Conservation (phyloP, 1,139 yeast genomes). For the Yamadazyma atmosphaerica region DNA sequence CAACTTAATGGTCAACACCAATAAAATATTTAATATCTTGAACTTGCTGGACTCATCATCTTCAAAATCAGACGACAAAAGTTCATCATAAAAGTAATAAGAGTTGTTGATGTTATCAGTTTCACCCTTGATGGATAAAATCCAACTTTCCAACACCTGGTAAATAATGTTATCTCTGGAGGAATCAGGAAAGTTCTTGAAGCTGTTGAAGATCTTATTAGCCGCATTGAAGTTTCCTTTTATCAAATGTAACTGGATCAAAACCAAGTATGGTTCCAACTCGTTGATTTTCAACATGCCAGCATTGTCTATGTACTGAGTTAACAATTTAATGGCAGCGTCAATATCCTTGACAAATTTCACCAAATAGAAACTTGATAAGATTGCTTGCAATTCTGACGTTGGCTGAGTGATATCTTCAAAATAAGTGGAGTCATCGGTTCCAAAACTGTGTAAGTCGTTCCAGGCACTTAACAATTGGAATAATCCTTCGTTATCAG, state of each 20-base stretch:
- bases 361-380: constrained; percentile 44
- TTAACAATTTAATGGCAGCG: constrained; percentile 38
- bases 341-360: constrained; percentile 39
- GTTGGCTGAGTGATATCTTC: constrained; percentile 36
- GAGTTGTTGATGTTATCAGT: constrained; percentile 59
- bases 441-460: constrained; percentile 45
- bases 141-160: constrained; percentile 70
- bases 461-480: constrained; percentile 45
- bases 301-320: constrained; percentile 23
- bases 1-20: constrained; percentile 45
- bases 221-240: constrained; percentile 42
- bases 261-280: constrained; percentile 45
- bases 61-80: constrained; percentile 49
- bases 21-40: constrained; percentile 36
- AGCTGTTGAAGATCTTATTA: constrained; percentile 31
- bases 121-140: constrained; percentile 55
- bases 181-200: constrained; percentile 41
- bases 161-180: constrained; percentile 68
- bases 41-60: constrained; percentile 42
- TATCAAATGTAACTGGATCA: constrained; percentile 43
- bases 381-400: constrained; percentile 44
- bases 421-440: constrained; percentile 37
- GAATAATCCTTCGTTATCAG: constrained; percentile 39
- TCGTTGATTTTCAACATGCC: constrained; percentile 25
- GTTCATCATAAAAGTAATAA: constrained; percentile 73